Evolutionary conservation across 192 early-diverging fungal species (phyloP), one percentile per base, ranked within the genome.

Genomic region (Mortierella claussenii): DNA sequence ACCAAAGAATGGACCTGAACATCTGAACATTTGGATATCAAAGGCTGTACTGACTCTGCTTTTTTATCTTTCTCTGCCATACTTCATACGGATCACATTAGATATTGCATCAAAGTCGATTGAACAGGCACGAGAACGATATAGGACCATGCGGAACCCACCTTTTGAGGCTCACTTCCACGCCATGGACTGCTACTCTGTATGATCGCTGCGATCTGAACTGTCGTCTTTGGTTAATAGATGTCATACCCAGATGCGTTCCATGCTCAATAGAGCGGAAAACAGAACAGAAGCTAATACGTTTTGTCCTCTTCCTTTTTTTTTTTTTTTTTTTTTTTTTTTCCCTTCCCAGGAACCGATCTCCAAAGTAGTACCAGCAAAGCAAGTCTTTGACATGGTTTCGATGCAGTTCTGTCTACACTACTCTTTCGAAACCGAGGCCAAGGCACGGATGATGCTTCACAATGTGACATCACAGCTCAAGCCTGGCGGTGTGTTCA

Each of bases 381-480:
- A 89, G 36, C 60, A 80, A 32, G 57, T 63, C 20, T 93, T 95
- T 51, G 93, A 97, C 68, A 83, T 96, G 27, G 93, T 97, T n/a
- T 95, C 91, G 40, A 91, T 93, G 78, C 98, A 99, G 68, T 99
- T 99, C 75, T 97, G 95, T 65, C 75, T 98, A 47, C 98, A 98
- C 79, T 99, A 99, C 79, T 91, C 94, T 0, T 98, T 97, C 65
- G 93, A 95, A 59, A 83, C 87, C 4, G 96, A 98, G 79, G 47
- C 65, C 21, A 94, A 92, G 69, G 95, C 90, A 0, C 81, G 91
- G 8, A 87, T 87, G 68, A 95, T 93, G 82, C 80, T 99, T 46
- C 78, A 85, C 50, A 97, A 96, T 68, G 90, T 97, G 9, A 80
- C 91, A 0, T 62, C 71, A 11, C 82, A 88, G 13, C 79, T 99